Evolutionary conservation across 1,139 yeast species (phyloP).

Genomic region (Wickerhamomyces sp.): DNA sequence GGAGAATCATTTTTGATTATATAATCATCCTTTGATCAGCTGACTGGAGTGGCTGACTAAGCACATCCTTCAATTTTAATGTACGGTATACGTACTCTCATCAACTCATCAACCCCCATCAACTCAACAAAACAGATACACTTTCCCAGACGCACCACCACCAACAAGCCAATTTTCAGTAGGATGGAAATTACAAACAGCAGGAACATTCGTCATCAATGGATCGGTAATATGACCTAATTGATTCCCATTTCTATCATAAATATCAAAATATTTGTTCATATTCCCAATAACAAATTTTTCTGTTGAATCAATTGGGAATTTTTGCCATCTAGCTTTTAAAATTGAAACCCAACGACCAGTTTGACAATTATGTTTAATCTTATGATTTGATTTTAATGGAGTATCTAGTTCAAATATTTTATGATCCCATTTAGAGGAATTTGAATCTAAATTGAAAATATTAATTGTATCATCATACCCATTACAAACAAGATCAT

Average conservation of each 20-base stretch:
- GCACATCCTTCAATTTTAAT: no score
- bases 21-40: no score
- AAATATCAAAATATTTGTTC: constrained; percentile 82
- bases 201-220: constrained; percentile 75
- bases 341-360: constrained; percentile 95
- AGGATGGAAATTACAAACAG: constrained; percentile 79
- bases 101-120: no score
- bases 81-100: no score
- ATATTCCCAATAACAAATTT: constrained; percentile 90
- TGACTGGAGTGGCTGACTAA: no score
- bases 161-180: constrained; percentile 87
- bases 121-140: constrained; percentile 51
- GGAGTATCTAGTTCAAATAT: constrained; percentile 24
- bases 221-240: constrained; percentile 65
- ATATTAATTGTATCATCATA: constrained; percentile 78
- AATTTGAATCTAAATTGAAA: constrained; percentile 37
- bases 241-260: constrained; percentile 68
- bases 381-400: constrained; percentile 51
- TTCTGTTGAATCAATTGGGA: constrained; percentile 67
- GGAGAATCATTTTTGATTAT: no score
- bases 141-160: constrained; percentile 93
- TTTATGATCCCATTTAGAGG: constrained; percentile 18
- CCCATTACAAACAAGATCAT: constrained; percentile 84
- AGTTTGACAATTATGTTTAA: constrained; percentile 88
- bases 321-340: constrained; percentile 75